Evolutionary conservation across 176 grass and related monocot species (phyloP), one percentile per base, ranked within the genome.

Genomic region (Lolium multiflorum): DNA sequence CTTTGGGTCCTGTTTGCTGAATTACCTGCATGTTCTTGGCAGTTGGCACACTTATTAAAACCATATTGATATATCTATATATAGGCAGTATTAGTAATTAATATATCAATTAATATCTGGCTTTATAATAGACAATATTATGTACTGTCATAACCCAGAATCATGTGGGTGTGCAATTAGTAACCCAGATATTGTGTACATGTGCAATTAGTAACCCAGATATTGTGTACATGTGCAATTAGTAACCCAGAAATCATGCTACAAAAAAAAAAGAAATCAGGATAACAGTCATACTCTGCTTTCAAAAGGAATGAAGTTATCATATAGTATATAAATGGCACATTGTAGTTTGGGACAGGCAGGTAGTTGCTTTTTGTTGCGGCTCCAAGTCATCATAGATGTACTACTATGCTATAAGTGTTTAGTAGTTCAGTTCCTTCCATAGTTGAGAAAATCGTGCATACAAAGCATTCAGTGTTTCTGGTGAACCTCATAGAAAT

Each of bases 401-500:
- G 80, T 26, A 85, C 72, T n/a, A 6, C 18, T 61, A 66, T 85
- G 49, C 35, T 68, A 39, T 78, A 77, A 78, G 46, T 15, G 83
- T 77, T 65, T 12, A 77, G 28, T 66, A 80, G 67, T 41, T 26
- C 49, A 67, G 41, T 81, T 87, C 49, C 81, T 80, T 87, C 68
- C 41, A 44, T 70, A 87, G 39, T 25, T 84, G 67, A n/a, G 76
- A 26, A 83, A 84, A 59, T 26, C 37, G 37, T 58, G 54, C 7
- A 0, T 82, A 46, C 68, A 54, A 61, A 59, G 43, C 55, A 31
- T 71, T 84, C 41, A 9, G 4, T 31, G 83, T 74, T 72, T 15
- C 49, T 80, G 24, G 41, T 67, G 71, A 28, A 14, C 21, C 13
- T 47, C 37, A 14, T 79, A 56, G 1, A 13, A 24, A 48, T 90